These are phyloP conservation scores for Aspergillus campestris DNA, from an alignment of 495 filamentous ascomycete species.

Conservation along the genomic window DNA sequence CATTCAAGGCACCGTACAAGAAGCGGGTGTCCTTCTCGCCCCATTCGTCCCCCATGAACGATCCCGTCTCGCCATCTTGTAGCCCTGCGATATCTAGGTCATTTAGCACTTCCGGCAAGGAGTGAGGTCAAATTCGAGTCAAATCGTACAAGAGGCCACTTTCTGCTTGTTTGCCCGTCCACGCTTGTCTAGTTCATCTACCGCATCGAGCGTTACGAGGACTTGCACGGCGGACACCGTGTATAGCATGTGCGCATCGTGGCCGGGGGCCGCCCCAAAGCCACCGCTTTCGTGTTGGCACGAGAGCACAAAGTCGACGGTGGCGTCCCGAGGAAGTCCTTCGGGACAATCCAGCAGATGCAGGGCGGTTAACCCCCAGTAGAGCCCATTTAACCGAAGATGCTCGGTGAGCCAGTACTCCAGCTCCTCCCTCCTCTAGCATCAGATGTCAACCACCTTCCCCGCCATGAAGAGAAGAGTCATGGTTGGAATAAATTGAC, in stretches of 20 bases:
- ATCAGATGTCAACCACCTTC: slow-evolving; percentile 28
- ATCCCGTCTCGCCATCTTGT: slow-evolving; percentile 72
- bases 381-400: slow-evolving; percentile 85
- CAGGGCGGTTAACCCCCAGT: slow-evolving; percentile 89
- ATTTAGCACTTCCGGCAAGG: slow-evolving; percentile 1
- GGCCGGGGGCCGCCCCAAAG: slow-evolving; percentile 86
- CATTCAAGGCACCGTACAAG: slow-evolving; percentile 79
- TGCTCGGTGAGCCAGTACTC: slow-evolving; percentile 98
- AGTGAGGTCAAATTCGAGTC: slow-evolving; percentile 1
- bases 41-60: slow-evolving; percentile 91
- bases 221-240: slow-evolving; percentile 92
- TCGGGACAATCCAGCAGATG: slow-evolving; percentile 75
- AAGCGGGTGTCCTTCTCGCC: slow-evolving; percentile 94
- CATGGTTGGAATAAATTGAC: slow-evolving; percentile 21
- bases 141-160: slow-evolving; percentile 59
- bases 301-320: slow-evolving; percentile 84
- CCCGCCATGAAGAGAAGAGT: slow-evolving; percentile 13
- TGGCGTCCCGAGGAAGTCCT: slow-evolving; percentile 69
- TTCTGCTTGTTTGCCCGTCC: slow-evolving; percentile 58
- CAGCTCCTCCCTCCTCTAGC: slow-evolving; percentile 77
- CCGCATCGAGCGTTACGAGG: slow-evolving; percentile 70
- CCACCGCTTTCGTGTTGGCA: slow-evolving; percentile 84
- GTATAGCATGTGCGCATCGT: slow-evolving; percentile 92
- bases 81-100: slow-evolving; percentile 65
- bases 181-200: slow-evolving; percentile 68